These are phyloP conservation scores for Fraxinus anomala DNA, from an alignment of 257 asterid genomes.

Conservation along the genomic window DNA sequence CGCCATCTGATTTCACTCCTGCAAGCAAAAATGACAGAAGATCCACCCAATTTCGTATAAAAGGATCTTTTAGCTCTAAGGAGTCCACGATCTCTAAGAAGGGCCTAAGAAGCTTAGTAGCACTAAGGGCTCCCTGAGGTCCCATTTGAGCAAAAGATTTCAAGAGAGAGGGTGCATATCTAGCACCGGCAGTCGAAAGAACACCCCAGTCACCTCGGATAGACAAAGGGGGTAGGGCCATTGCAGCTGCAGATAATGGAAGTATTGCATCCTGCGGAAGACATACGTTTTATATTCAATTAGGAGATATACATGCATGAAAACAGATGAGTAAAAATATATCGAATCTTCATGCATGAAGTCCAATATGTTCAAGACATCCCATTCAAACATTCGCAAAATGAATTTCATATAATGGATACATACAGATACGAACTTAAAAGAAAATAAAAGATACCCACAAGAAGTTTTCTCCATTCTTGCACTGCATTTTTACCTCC, in stretches of 20 bases:
- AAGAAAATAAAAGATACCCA: constrained; percentile 40
- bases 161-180: constrained; percentile 84
- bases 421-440: not conserved
- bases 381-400: constrained; percentile 10
- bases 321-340: not conserved
- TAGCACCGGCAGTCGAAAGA: constrained; percentile 83
- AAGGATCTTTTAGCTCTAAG: constrained; percentile 74
- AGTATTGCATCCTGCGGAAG: constrained; percentile 72
- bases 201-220: constrained; percentile 91
- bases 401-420: constrained; percentile 1
- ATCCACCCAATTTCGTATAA: constrained; percentile 88
- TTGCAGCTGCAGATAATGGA: constrained; percentile 88
- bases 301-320: not conserved
- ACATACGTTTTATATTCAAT: constrained; percentile 12
- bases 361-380: not conserved
- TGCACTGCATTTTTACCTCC: constrained; percentile 78
- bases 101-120: constrained; percentile 88
- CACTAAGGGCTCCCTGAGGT: constrained; percentile 85
- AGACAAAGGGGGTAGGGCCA: constrained; percentile 96
- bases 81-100: constrained; percentile 82
- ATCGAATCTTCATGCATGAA: not conserved
- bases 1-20: constrained; percentile 88
- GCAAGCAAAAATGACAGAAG: constrained; percentile 93
- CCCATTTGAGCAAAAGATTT: constrained; percentile 96
- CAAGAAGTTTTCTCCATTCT: constrained; percentile 98